A percentile compares a stretch with the other conserved stretches of the same genome.
Evolutionary conservation across 176 grass and related monocot genomes (phyloP).

Genomic region (Cenchrus purpureus): DNA sequence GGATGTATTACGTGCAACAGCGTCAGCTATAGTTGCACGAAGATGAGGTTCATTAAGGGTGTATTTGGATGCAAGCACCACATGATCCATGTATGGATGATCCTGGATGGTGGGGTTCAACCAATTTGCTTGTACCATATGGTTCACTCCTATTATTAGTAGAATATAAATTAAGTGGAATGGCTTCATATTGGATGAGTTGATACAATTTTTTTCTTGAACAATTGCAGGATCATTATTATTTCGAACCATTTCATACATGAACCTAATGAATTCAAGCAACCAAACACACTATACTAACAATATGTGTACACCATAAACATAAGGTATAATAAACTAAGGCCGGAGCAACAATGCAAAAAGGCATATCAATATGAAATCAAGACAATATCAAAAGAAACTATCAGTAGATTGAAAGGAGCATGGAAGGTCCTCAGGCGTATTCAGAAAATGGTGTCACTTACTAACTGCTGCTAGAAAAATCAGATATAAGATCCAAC

Average conservation of each 20-base stretch:
- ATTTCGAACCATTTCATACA: too few relatives aligned
- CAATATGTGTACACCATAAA: conserved; percentile 13
- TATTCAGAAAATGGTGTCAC: conserved; percentile 28
- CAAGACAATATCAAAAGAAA: not conserved
- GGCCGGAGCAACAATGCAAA: conserved; percentile 2
- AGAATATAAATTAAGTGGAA: too few relatives aligned
- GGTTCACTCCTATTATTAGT: too few relatives aligned
- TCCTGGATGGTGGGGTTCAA: too few relatives aligned
- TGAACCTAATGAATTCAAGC: too few relatives aligned
- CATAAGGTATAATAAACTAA: conserved; percentile 25
- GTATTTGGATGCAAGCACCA: too few relatives aligned
- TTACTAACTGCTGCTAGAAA: conserved; percentile 10
- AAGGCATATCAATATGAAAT: not conserved
- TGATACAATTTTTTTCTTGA: too few relatives aligned
- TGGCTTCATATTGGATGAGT: too few relatives aligned
- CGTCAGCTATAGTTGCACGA: conserved; percentile 18
- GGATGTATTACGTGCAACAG: conserved; percentile 21
- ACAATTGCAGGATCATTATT: too few relatives aligned
- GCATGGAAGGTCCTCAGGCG: conserved; percentile 6
- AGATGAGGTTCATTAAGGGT: not conserved
- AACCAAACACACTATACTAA: not conserved
- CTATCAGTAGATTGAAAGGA: conserved; percentile 2
- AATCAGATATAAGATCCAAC: not conserved
- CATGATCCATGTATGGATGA: too few relatives aligned
- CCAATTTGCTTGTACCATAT: too few relatives aligned